Evolutionary conservation across 2,329 filamentous ascomycete species (phyloP).

Genomic region (Paecilomyces dactylethromorphus): DNA sequence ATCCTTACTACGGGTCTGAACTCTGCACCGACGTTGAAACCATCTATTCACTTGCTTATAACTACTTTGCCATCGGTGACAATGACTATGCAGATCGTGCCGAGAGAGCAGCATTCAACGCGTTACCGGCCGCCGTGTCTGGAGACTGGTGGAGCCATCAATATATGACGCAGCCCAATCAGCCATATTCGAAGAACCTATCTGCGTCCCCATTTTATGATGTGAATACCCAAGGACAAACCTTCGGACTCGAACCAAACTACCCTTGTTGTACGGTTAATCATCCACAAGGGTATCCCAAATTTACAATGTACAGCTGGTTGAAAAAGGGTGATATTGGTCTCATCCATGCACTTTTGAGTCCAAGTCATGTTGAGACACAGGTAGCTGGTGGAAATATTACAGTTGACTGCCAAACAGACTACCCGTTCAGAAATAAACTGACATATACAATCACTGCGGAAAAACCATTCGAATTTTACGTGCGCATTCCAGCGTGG

Average conservation of each 20-base stretch:
- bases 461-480: slow-evolving; percentile 33
- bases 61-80: slow-evolving; percentile 45
- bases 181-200: slow-evolving; percentile 43
- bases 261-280: slow-evolving; percentile 54
- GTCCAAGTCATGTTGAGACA: slow-evolving; percentile 38
- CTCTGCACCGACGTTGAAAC: slow-evolving; percentile 48
- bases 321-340: slow-evolving; percentile 36
- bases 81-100: slow-evolving; percentile 45
- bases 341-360: slow-evolving; percentile 46
- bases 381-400: slow-evolving; percentile 31
- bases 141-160: slow-evolving; percentile 52
- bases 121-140: slow-evolving; percentile 46
- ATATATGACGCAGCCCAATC: slow-evolving; percentile 50
- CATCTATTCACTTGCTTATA: slow-evolving; percentile 46
- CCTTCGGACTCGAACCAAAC: slow-evolving; percentile 48
- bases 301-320: slow-evolving; percentile 47
- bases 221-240: slow-evolving; percentile 38
- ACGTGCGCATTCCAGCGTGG: slow-evolving; percentile 43
- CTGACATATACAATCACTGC: slow-evolving; percentile 36
- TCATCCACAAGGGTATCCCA: slow-evolving; percentile 52
- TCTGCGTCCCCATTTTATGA: slow-evolving; percentile 43
- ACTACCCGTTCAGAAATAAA: slow-evolving; percentile 42
- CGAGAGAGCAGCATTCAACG: slow-evolving; percentile 50
- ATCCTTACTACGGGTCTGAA: slow-evolving; percentile 41
- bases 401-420: slow-evolving; percentile 40